Conservation (phyloP, 2,329 filamentous ascomycete genomes). For the Fonsecaea erecta region DNA sequence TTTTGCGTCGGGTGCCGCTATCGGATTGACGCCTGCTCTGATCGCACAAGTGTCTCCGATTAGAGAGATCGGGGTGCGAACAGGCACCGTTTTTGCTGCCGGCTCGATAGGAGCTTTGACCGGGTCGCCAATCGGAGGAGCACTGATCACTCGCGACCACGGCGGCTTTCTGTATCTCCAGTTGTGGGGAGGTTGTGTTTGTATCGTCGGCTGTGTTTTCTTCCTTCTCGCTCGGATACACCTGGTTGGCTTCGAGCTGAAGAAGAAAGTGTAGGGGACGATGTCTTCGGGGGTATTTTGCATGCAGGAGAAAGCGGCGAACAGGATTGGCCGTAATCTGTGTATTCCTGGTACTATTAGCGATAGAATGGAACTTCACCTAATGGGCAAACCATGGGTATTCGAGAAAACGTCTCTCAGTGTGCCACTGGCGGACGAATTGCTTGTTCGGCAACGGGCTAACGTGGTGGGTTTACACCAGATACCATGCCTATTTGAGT, state of each 20-base stretch:
- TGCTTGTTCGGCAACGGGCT: too few relatives aligned
- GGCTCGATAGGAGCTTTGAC: conserved; percentile 68
- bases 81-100: conserved; percentile 66
- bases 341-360: background rate
- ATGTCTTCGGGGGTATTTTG: background rate
- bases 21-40: conserved; percentile 65
- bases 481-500: too few relatives aligned
- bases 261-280: conserved; percentile 39
- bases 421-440: too few relatives aligned
- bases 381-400: background rate
- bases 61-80: conserved; percentile 69
- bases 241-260: conserved; percentile 40
- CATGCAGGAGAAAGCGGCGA: background rate
- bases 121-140: conserved; percentile 70
- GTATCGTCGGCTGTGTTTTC: conserved; percentile 49
- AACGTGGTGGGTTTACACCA: too few relatives aligned
- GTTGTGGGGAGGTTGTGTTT: conserved; percentile 66
- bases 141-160: conserved; percentile 53
- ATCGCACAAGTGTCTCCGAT: conserved; percentile 70
- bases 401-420: background rate
- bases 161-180: conserved; percentile 65
- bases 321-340: background rate
- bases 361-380: background rate
- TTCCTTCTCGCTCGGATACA: conserved; percentile 47
- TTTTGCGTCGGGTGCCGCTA: conserved; percentile 69